phyloP scores from a whole-genome alignment of 345 rosid genomes.

The Eucalyptus leucophloia region DNA sequence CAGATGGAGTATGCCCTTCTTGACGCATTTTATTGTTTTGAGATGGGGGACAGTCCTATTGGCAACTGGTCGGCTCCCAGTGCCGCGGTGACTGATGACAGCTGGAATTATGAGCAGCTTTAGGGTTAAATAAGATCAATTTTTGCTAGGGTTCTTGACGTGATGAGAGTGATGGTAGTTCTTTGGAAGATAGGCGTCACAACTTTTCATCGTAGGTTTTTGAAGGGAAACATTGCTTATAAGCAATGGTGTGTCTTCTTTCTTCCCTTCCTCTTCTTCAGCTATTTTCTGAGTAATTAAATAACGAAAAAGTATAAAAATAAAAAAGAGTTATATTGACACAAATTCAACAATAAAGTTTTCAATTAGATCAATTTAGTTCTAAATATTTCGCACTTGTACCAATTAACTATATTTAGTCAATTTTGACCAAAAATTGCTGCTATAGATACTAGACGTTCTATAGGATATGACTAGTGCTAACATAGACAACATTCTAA shows the following conservation, averaged over 20 bases:
- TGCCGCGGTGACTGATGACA: not conserved
- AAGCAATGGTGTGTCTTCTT: not conserved
- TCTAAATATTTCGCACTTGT: too few species aligned
- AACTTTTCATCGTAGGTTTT: not conserved
- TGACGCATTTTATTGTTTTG: not conserved
- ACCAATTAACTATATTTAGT: too few species aligned
- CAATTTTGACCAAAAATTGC: too few species aligned
- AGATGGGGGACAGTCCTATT: not conserved
- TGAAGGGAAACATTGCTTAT: not conserved
- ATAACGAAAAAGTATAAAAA: too few species aligned
- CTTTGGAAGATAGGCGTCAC: not conserved
- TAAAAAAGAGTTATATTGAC: too few species aligned
- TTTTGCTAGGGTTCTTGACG: not conserved
- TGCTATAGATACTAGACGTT: not conserved
- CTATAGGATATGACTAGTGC: not conserved
- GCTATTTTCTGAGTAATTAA: not conserved
- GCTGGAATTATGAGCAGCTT: not conserved
- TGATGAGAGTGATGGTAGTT: not conserved
- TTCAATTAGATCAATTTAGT: too few species aligned
- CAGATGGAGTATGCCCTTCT: not conserved
- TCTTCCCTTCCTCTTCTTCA: not conserved
- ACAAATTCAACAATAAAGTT: too few species aligned
- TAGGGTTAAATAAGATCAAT: not conserved
- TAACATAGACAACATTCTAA: too few species aligned
- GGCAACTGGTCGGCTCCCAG: not conserved